These are phyloP conservation scores for Davidsoniella australis DNA, from an alignment of 2,329 filamentous ascomycete genomes.

Conservation along the genomic window DNA sequence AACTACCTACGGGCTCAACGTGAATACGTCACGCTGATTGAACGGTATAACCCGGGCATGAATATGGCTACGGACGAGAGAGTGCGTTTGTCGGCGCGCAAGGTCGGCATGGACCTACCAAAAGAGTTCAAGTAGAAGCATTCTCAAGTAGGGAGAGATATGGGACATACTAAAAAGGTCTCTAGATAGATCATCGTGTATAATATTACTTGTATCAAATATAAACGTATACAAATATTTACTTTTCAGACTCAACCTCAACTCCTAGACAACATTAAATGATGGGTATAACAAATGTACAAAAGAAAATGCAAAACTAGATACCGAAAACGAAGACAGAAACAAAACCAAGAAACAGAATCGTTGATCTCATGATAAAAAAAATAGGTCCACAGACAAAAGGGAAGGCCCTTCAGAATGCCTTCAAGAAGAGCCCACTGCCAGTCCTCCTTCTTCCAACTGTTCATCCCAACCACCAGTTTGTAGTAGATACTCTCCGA, in stretches of 20 bases:
- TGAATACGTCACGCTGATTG: conserved; percentile 61
- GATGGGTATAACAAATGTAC: background rate
- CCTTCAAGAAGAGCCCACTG: conserved; percentile 28
- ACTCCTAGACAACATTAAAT: background rate
- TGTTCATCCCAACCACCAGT: conserved; percentile 81
- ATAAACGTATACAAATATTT: background rate
- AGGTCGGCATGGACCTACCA: conserved; percentile 82
- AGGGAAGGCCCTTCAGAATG: background rate
- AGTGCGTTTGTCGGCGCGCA: conserved; percentile 64
- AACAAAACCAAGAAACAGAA: conserved; percentile 3
- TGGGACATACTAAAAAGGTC: background rate
- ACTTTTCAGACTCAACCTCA: background rate
- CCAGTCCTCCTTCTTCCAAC: conserved; percentile 34
- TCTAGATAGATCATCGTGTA: background rate
- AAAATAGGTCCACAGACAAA: background rate
- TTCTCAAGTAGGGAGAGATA: conserved; percentile 8
- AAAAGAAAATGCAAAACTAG: background rate
- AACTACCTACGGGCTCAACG: conserved; percentile 75
- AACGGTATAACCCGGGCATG: conserved; percentile 89
- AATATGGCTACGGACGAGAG: conserved; percentile 73
- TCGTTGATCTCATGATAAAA: background rate
- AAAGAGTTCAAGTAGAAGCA: conserved; percentile 29
- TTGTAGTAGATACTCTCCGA: conserved; percentile 55
- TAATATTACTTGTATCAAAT: conserved; percentile 3
- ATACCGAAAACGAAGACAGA: background rate